Evolutionary conservation across 1,139 yeast genomes (phyloP).

Genomic region (Yamadazyma buinensis): DNA sequence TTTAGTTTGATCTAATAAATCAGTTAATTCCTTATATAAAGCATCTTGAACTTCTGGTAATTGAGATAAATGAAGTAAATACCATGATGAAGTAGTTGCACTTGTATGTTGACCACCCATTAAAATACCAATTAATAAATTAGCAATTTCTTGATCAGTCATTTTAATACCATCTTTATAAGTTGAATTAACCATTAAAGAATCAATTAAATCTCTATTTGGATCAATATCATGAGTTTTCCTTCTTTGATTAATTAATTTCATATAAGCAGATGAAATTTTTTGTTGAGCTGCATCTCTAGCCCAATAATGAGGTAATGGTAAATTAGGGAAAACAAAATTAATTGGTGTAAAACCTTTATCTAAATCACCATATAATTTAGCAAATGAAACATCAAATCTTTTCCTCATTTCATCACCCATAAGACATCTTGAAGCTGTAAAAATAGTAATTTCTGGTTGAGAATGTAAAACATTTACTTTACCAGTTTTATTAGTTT

Average conservation of each 20-base stretch:
- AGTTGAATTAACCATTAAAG: conserved; percentile 74
- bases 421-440: conserved; percentile 86
- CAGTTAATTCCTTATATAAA: conserved; percentile 67
- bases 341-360: conserved; percentile 96
- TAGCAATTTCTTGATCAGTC: conserved; percentile 95
- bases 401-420: conserved; percentile 89
- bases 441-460: conserved; percentile 94
- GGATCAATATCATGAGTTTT: conserved; percentile 65
- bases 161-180: conserved; percentile 91
- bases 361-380: conserved; percentile 84
- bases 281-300: conserved; percentile 87
- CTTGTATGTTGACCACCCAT: conserved; percentile 99
- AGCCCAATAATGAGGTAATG: conserved; percentile 77
- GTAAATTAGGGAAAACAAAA: conserved; percentile 92
- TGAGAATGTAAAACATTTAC: conserved; percentile 78
- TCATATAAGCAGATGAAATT: conserved; percentile 77
- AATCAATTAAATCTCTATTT: conserved; percentile 84
- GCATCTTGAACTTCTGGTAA: conserved; percentile 80
- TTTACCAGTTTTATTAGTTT: conserved; percentile 42
- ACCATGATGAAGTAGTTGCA: conserved; percentile 96
- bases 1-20: conserved; percentile 55
- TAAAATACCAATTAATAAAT: conserved; percentile 86
- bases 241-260: conserved; percentile 73
- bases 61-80: conserved; percentile 83
- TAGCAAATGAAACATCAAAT: conserved; percentile 81